Percentiles rank a stretch among this genome's conserved stretches.
phyloP scores from a whole-genome alignment of 164 flowering plant genomes.

The Warburgia ugandensis region DNA sequence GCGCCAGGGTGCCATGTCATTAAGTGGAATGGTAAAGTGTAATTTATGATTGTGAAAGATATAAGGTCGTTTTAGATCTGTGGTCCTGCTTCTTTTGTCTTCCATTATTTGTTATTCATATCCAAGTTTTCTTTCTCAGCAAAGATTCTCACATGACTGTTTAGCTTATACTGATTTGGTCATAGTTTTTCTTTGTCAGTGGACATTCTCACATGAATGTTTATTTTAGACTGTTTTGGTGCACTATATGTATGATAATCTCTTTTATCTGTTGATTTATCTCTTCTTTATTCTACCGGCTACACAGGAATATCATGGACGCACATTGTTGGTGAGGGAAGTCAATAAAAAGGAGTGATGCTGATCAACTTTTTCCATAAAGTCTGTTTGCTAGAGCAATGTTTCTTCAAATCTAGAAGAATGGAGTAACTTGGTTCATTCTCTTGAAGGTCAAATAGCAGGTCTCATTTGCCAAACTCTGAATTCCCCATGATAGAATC shows the following conservation, averaged over 20 bases:
- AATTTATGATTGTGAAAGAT: not conserved
- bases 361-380: too few relatives aligned
- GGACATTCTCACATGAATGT: not conserved
- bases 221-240: not conserved
- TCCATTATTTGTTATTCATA: not conserved
- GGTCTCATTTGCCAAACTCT: too few relatives aligned
- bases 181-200: not conserved
- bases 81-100: too few relatives aligned
- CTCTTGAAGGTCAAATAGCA: too few relatives aligned
- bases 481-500: too few relatives aligned
- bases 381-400: too few relatives aligned
- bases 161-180: not conserved
- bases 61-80: too few relatives aligned
- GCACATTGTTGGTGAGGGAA: slow-evolving; percentile 25
- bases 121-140: not conserved
- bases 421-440: too few relatives aligned
- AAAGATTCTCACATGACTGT: too few relatives aligned
- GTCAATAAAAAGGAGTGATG: slow-evolving; percentile 14
- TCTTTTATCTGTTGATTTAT: not conserved
- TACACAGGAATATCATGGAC: slow-evolving; percentile 23
- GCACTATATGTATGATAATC: not conserved
- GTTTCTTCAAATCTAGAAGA: too few relatives aligned
- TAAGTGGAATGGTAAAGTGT: slow-evolving; percentile 27
- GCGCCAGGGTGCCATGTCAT: slow-evolving; percentile 27
- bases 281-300: not conserved